Evolutionary conservation across 345 rosid species (phyloP), one percentile per base, ranked within the genome.

Genomic region (Erysimum cheiranthoides): DNA sequence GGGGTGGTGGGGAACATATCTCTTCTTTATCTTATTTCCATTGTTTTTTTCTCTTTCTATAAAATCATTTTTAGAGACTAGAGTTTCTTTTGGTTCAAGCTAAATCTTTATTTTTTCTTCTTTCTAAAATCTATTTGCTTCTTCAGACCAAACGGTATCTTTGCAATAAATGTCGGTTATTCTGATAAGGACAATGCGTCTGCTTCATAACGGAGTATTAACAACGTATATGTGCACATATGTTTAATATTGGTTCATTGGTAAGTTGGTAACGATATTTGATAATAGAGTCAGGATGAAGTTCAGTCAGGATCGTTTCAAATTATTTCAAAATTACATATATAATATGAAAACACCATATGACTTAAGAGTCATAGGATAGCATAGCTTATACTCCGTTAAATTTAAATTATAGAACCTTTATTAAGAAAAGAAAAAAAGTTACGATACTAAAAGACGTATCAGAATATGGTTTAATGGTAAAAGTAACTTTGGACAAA

Each of bases 1-100:
- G 76, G 71, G 61, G 18, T 63, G 60, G 67, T 71, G 76, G 80
- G 80, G 80, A 71, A 77, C 80, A 77, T 65, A 77, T 71, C 67
- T 71, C 62, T 57, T 58, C 76, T 77, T 71, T 71, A 56, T 57
- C 71, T 39, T 71, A 56, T 46, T 47, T 31, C 66, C 42, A 6
- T 60, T n/a, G n/a, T 34, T 21, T 36, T 71, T 36, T 46, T 49
- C n/a, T 73, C 47, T 62, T 12, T 62, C 27, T 47, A 31, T 25
- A 18, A 21, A 51, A 52, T 54, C 34, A 53, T 62, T 43, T 57
- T 46, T 39, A 49, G 25, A 21, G 54, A 65, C 39, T 39, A 49
- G 54, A 65, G 47, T 58, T 65, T 57, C 68, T 71, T 77, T 65
- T 64, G 54, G 61, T 77, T 71, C 56, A 71, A 77, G 68, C 51